Conservation (phyloP, 345 rosid species). For the Melaleuca quinquenervia region DNA sequence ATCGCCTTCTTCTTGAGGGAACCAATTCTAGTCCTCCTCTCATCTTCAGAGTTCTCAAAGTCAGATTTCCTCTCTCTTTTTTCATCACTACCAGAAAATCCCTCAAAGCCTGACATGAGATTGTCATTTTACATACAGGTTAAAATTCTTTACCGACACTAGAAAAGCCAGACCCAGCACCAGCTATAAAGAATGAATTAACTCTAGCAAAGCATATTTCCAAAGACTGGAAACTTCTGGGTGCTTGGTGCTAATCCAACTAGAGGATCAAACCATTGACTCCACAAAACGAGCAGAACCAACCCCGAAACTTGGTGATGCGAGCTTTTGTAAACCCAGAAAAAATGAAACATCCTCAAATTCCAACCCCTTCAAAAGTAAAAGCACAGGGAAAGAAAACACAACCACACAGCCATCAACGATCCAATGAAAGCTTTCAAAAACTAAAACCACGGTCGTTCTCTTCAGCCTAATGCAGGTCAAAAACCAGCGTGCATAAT, state of each 20-base stretch:
- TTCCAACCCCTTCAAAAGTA: neutral
- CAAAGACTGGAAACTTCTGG: neutral
- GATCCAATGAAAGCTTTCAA: neutral
- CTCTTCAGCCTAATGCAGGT: neutral
- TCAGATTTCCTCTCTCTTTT: constrained; percentile 89
- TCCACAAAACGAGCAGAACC: neutral
- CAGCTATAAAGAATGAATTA: neutral
- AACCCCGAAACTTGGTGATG: neutral
- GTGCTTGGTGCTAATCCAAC: neutral
- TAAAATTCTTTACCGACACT: neutral
- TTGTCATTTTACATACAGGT: neutral
- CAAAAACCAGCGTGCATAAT: neutral
- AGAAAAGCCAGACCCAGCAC: neutral
- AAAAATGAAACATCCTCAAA: neutral
- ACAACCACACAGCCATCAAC: neutral
- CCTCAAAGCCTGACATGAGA: constrained; percentile 73
- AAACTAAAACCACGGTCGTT: neutral
- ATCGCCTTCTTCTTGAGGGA: constrained; percentile 89
- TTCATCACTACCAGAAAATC: constrained; percentile 79
- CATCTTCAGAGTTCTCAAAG: constrained; percentile 97
- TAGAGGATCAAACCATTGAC: neutral
- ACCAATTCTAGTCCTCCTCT: constrained; percentile 90
- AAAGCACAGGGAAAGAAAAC: neutral
- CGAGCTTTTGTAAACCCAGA: neutral
- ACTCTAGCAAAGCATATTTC: neutral